phyloP scores from a whole-genome alignment of 257 asterid species.

The Solanum dulcamara region DNA sequence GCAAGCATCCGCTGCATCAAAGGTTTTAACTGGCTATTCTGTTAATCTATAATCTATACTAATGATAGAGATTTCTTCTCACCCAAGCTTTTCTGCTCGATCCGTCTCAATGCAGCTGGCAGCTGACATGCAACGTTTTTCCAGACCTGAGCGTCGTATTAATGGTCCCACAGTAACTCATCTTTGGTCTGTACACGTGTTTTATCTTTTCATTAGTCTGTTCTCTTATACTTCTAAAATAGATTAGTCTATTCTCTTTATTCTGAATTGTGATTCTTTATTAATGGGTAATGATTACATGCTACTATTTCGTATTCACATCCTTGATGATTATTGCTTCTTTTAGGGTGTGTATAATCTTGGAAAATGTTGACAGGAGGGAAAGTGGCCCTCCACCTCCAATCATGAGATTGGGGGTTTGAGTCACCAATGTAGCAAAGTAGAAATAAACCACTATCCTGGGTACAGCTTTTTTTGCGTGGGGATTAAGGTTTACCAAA shows the following conservation, averaged over 20 bases:
- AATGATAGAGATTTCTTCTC: constrained; percentile 8
- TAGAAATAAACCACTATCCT: background rate
- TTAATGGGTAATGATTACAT: background rate
- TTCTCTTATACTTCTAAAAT: background rate
- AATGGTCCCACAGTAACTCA: constrained; percentile 98
- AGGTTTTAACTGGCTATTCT: constrained; percentile 31
- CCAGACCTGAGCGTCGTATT: constrained; percentile 95
- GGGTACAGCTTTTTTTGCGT: background rate
- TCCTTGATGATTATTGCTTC: background rate
- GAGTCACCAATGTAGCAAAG: background rate
- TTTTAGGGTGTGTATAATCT: background rate
- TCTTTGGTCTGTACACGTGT: constrained; percentile 55
- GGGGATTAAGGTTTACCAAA: background rate
- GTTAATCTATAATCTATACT: constrained; percentile 5
- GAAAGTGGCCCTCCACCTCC: background rate
- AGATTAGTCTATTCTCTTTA: background rate
- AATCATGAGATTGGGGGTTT: background rate
- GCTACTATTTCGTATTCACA: background rate
- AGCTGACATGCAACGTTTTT: constrained; percentile 97
- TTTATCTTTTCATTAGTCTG: background rate
- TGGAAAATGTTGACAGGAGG: background rate
- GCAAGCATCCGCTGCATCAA: constrained; percentile 94
- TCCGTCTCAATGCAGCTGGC: constrained; percentile 62
- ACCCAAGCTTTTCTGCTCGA: background rate
- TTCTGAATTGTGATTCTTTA: background rate